A percentile compares a stretch with the other conserved stretches of the same genome.
Conservation (phyloP, 2,329 filamentous ascomycete species). For the Blastomyces silverae region DNA sequence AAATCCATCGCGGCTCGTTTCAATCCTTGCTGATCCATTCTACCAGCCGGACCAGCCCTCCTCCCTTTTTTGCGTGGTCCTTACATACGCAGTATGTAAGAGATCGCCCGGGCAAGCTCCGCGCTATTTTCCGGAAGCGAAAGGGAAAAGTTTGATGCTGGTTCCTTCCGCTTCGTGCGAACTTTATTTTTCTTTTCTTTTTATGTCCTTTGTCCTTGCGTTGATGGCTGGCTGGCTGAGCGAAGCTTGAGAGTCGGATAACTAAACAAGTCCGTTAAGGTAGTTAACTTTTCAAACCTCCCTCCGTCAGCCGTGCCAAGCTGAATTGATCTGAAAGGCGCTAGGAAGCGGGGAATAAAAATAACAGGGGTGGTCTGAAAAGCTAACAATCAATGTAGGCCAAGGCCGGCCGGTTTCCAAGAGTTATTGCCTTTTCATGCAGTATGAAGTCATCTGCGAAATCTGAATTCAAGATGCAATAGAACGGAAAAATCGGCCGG, state of each 20-base stretch:
- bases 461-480: not conserved
- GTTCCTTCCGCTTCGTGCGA: not conserved
- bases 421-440: not conserved
- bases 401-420: not conserved
- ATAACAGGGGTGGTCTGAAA: not conserved
- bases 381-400: not conserved
- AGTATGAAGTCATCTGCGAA: not conserved
- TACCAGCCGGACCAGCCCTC: not conserved
- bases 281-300: not conserved
- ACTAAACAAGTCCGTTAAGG: too few relatives aligned
- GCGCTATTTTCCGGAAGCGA: not conserved
- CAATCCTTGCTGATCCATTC: not conserved
- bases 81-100: too few relatives aligned
- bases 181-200: not conserved
- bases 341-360: constrained; percentile 1
- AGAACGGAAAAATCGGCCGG: not conserved
- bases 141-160: constrained; percentile 1
- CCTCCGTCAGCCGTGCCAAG: too few relatives aligned
- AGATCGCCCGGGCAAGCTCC: not conserved
- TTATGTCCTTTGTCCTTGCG: not conserved
- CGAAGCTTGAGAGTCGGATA: too few relatives aligned
- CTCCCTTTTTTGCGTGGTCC: not conserved
- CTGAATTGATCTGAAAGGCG: not conserved
- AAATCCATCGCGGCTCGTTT: not conserved
- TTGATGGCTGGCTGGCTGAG: not conserved